Base-by-base conservation (phyloP, 1,139 yeast species). In the Candida sojae region DNA sequence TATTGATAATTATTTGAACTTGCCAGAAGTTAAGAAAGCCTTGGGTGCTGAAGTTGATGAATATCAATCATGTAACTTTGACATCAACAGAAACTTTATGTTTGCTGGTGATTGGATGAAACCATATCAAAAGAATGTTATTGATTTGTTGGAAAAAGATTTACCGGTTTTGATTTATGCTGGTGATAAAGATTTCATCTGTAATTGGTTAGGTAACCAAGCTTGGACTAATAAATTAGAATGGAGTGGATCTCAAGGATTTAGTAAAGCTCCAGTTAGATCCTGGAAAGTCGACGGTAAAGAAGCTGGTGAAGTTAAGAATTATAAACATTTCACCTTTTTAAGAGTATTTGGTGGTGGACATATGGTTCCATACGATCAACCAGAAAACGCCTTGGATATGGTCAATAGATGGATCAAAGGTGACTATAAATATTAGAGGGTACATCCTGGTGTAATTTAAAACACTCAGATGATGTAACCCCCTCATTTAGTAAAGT, bases 101-200 rank as follows among this genome's bases (percentile, higher is more conserved):
- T 84, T 88, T 64, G 89, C 90, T 31, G 93, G 96, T 62, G 96
- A 89, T 68, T 88, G 96, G 95, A 87, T 87, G 95, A 86, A 86
- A 67, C 93, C 96, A 44, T 88, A 84, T 73, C 69, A 82, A 68
- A 82, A 83, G 82, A 85, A 83, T 51, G 85, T 84, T 44, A 70
- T 76, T 47, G 79, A 80, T 42, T 68, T 84, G 53, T 73, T 84
- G 59, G 82, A 82, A 57, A 64, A 77, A 42, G 83, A 75, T 26
- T 60, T 86, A 46, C 95, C 95, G 13, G 87, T 86, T 25, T 77
- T 87, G 63, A 80, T 87, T 53, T 87, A 87, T 57, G 95, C 93
- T 34, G 95, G 95, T 73, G 95, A 87, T 69, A 86, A 87, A 69
- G 95, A 87, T 69, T 88, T 84, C 64, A 87, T 87, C 60, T 87